Percentiles rank a stretch among this genome's conserved stretches.
These are phyloP conservation scores for Takashimella koratensis DNA, from an alignment of 1,284 basidiomycete genomes.

Conservation along the genomic window DNA sequence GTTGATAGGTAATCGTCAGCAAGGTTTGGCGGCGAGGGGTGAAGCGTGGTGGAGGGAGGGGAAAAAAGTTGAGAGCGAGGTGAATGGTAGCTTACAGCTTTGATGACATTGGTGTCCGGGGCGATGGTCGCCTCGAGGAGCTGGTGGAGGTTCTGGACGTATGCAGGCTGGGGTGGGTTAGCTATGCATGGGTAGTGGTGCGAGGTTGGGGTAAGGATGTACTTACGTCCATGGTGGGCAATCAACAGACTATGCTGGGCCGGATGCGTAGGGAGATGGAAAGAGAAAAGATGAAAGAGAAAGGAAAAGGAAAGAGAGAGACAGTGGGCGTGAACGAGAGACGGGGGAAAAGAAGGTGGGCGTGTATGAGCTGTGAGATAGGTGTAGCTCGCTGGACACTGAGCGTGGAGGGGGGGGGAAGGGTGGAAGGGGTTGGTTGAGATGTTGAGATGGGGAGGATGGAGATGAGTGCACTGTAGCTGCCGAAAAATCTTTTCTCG, in stretches of 20 bases:
- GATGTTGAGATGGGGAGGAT: too few species aligned
- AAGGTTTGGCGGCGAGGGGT: too few species aligned
- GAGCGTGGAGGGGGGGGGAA: too few species aligned
- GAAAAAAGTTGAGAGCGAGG: slow-evolving; percentile 9
- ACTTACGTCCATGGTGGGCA: slow-evolving; percentile 26
- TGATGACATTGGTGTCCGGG: slow-evolving; percentile 80
- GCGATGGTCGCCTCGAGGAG: slow-evolving; percentile 79
- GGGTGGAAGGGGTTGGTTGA: too few species aligned
- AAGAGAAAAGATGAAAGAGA: slow-evolving; percentile 3
- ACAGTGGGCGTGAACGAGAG: not conserved
- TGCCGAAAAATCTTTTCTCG: too few species aligned
- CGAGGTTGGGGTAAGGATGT: not conserved
- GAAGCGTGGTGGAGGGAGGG: slow-evolving; percentile 8
- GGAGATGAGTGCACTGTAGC: too few species aligned
- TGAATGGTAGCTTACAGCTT: slow-evolving; percentile 63
- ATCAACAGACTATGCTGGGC: too few species aligned
- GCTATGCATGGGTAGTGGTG: not conserved
- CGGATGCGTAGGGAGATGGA: not conserved
- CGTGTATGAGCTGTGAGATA: not conserved
- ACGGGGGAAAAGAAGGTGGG: slow-evolving; percentile 10
- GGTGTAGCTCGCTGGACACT: too few species aligned
- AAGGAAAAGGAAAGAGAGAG: slow-evolving; percentile 2
- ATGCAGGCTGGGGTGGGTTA: slow-evolving; percentile 20
- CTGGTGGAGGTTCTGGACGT: slow-evolving; percentile 67
- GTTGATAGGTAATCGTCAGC: slow-evolving; percentile 1